phyloP scores from a whole-genome alignment of 169 alveolate species.

The Amoebophrya sp. region DNA sequence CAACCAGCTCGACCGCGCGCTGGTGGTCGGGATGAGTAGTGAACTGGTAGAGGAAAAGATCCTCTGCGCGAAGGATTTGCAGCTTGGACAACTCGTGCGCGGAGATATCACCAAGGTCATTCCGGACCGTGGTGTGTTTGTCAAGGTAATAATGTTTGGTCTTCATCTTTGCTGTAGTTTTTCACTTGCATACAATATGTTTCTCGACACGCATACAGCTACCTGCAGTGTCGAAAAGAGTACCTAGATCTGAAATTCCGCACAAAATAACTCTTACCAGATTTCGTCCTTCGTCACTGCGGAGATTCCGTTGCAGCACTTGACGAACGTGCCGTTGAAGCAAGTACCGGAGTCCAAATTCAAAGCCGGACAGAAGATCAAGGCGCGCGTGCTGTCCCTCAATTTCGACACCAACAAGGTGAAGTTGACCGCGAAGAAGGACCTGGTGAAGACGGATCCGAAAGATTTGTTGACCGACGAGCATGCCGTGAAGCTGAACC shows the following conservation, averaged over 20 bases:
- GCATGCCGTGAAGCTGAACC: neutral
- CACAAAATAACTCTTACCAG: neutral
- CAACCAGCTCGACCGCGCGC: neutral
- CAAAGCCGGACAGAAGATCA: neutral
- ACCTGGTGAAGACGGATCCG: neutral
- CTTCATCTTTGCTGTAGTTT: too few relatives aligned
- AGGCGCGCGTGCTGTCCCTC: neutral
- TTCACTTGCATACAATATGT: neutral
- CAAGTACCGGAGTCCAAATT: neutral
- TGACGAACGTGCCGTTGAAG: constrained; percentile 11
- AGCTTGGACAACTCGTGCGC: neutral
- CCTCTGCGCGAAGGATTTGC: neutral
- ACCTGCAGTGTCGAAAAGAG: too few relatives aligned
- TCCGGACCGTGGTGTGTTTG: neutral
- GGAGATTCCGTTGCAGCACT: neutral
- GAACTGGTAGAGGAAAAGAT: neutral
- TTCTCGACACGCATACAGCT: neutral
- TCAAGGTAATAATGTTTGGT: neutral
- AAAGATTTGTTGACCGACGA: neutral
- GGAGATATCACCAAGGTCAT: neutral
- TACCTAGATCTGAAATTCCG: too few relatives aligned
- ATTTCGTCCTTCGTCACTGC: neutral
- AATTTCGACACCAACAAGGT: neutral
- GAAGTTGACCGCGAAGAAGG: neutral
- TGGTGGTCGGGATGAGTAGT: neutral